These are phyloP conservation scores for Blastobotrys capitulatus DNA, from an alignment of 1,139 yeast species.

Conservation along the genomic window DNA sequence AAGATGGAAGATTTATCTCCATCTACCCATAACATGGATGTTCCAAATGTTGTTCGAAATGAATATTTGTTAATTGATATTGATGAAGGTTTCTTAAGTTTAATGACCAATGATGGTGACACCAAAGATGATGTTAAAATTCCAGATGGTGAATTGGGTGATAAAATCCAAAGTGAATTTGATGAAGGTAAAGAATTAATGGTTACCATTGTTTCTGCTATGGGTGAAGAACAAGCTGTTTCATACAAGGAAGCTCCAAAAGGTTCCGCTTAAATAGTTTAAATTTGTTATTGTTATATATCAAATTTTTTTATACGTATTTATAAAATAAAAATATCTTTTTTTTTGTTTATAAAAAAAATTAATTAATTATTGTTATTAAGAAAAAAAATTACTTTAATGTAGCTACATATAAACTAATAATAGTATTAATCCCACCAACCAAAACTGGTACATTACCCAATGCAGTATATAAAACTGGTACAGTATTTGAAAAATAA, in stretches of 20 bases:
- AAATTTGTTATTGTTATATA: neutral
- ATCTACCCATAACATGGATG: constrained; percentile 99
- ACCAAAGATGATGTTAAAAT: constrained; percentile 98
- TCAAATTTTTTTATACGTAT: neutral
- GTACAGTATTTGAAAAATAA: constrained; percentile 13
- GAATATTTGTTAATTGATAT: constrained; percentile 97
- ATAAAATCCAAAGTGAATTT: constrained; percentile 81
- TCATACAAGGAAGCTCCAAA: constrained; percentile 98
- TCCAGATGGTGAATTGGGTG: constrained; percentile 98
- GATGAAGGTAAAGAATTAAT: constrained; percentile 96
- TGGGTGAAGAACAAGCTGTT: constrained; percentile 99
- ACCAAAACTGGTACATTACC: constrained; percentile 34
- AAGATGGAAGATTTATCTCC: constrained; percentile 99
- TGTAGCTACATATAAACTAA: constrained; percentile 34
- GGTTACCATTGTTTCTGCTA: constrained; percentile 93
- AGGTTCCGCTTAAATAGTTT: constrained; percentile 20
- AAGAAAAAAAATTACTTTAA: constrained; percentile 16
- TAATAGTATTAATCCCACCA: constrained; percentile 29
- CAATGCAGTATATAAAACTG: constrained; percentile 23
- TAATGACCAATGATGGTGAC: constrained; percentile 96
- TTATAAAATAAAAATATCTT: neutral
- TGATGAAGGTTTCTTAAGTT: constrained; percentile 95
- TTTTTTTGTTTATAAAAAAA: neutral
- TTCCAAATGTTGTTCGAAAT: constrained; percentile 92
- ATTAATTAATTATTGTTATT: neutral